Percentiles rank a stretch among this genome's conserved stretches.
Evolutionary conservation across 768 basidiomycete genomes (phyloP).

Genomic region (Vararia minispora): DNA sequence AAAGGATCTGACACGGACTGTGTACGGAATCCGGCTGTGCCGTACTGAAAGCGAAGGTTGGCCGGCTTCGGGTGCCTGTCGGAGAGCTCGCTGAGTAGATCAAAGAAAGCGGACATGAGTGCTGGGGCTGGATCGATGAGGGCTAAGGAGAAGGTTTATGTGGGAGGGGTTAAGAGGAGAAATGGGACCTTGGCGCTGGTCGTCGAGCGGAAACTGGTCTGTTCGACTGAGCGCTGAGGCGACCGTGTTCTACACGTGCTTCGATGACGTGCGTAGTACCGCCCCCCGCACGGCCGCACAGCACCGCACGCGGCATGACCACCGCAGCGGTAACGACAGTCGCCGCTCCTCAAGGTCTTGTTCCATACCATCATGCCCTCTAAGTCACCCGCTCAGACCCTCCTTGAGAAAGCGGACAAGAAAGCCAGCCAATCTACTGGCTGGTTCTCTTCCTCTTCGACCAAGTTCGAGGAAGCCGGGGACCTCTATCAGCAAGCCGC

Average conservation of each 20-base stretch:
- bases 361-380: slow-evolving; percentile 41
- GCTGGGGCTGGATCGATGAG: too few relatives aligned
- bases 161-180: too few relatives aligned
- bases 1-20: slow-evolving; percentile 39
- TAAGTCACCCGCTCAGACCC: slow-evolving; percentile 65
- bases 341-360: too few relatives aligned
- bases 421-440: slow-evolving; percentile 73
- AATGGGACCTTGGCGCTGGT: too few relatives aligned
- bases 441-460: slow-evolving; percentile 78
- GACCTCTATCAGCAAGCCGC: slow-evolving; percentile 94
- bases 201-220: too few relatives aligned
- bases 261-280: too few relatives aligned
- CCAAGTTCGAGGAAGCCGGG: slow-evolving; percentile 92
- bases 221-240: too few relatives aligned
- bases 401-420: slow-evolving; percentile 88
- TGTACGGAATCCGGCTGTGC: slow-evolving; percentile 91
- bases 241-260: too few relatives aligned
- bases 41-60: slow-evolving; percentile 69
- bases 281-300: too few relatives aligned
- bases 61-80: slow-evolving; percentile 65
- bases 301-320: too few relatives aligned
- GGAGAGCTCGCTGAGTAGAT: slow-evolving; percentile 36
- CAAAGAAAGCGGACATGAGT: slow-evolving; percentile 23
- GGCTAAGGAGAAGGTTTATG: too few relatives aligned
- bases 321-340: too few relatives aligned